A percentile compares a stretch with the other conserved stretches of the same genome.
Evolutionary conservation across 306 rosid genomes (phyloP).

Genomic region (Prunus padus): DNA sequence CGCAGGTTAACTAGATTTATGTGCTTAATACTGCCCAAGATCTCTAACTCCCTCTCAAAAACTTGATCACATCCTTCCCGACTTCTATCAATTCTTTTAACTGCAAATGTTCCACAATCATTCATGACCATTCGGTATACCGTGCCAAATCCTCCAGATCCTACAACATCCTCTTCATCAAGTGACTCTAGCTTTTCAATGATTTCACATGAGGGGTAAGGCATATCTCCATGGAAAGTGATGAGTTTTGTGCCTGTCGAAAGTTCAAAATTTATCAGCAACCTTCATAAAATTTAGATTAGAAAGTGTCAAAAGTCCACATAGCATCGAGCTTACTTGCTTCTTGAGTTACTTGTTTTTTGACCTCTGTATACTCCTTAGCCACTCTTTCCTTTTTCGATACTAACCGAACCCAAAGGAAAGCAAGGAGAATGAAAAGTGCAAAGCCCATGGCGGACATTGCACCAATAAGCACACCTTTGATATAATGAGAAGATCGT

Average conservation of each 20-base stretch:
- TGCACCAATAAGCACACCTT: constrained; percentile 75
- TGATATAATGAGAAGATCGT: constrained; percentile 68
- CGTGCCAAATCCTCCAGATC: constrained; percentile 91
- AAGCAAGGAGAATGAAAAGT: constrained; percentile 48
- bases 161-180: constrained; percentile 71
- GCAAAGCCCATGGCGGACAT: constrained; percentile 56
- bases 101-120: constrained; percentile 86
- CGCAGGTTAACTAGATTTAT: constrained; percentile 84
- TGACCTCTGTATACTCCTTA: constrained; percentile 65
- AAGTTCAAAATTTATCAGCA: constrained; percentile 6
- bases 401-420: constrained; percentile 66
- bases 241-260: constrained; percentile 78
- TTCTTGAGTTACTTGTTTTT: constrained; percentile 65
- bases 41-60: constrained; percentile 88
- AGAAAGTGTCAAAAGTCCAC: not conserved
- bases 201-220: constrained; percentile 78
- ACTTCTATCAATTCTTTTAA: constrained; percentile 76
- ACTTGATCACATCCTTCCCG: constrained; percentile 79
- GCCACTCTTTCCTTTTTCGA: constrained; percentile 78
- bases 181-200: constrained; percentile 86
- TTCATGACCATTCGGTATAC: constrained; percentile 95
- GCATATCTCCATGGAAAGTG: constrained; percentile 92
- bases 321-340: constrained; percentile 49
- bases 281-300: not conserved
- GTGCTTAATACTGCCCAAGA: constrained; percentile 89